Evolutionary conservation across 1,284 basidiomycete genomes (phyloP), one percentile per base, ranked within the genome.

Genomic region (Cryptococcus sp.): DNA sequence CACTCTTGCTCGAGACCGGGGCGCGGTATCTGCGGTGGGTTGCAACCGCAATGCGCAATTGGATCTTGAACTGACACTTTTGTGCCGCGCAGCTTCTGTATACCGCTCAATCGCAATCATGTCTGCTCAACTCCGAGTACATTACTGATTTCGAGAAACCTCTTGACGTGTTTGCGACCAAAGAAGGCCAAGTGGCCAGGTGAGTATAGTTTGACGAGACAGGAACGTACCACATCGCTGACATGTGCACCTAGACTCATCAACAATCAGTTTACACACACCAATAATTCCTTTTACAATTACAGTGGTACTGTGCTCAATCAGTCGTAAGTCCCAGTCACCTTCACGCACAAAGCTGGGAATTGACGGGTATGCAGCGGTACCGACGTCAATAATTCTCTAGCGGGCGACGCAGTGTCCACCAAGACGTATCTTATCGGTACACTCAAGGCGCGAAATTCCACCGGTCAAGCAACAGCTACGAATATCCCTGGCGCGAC

Each of bases 11-110:
- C 80, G 83, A 46, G 85, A 88, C 64, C 81, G 85, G 57, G 92
- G 92, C 5, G 91, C 91, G 0, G 84, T 85, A 25, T 87, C 88
- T 46, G 90, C 88, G 35, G 85, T 89, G 66, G 70, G 85, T 80
- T 27, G 13, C 61, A 43, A 11, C 27, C 46, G 50, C 51, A 52
- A 47, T 23, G 23, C 38, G 8, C 5, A 47, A 13, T 15, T 22
- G 25, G 7, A 20, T 38, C 13, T 19, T 23, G 23, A 19, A 6
- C 35, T 20, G 20, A 22, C 43, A 49, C 52, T 35, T 25, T 47
- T 30, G 15, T 17, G 40, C 23, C 13, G 48, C 30, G 40, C 68
- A 91, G 88, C 79, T 93, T 16, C 79, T 92, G n/a, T 93, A 90
- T 71, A 89, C 89, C 4, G 76, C 83, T 35, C 83, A 82, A 61